Percentiles rank a stretch among this genome's conserved stretches.
phyloP scores from a whole-genome alignment of 2,329 filamentous ascomycete species.

The Pleoardoris graminearum region DNA sequence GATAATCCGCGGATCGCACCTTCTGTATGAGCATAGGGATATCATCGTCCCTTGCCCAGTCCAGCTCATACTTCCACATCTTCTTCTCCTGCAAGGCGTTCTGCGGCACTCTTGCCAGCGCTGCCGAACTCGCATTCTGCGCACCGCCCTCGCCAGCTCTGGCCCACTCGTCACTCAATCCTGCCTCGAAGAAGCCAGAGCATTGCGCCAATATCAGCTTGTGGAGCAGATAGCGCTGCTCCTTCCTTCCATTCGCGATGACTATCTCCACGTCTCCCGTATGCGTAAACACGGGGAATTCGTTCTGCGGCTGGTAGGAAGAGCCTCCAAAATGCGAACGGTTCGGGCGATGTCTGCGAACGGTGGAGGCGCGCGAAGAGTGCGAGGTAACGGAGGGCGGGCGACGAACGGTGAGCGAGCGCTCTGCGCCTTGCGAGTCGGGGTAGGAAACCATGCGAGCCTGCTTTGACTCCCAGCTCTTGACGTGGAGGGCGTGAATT shows the following conservation, averaged over 20 bases:
- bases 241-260: slow-evolving; percentile 68
- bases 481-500: neutral
- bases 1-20: slow-evolving; percentile 50
- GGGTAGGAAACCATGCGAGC: slow-evolving; percentile 65
- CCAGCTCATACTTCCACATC: slow-evolving; percentile 86
- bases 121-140: slow-evolving; percentile 31
- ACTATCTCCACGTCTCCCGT: slow-evolving; percentile 93
- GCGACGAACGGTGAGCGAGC: slow-evolving; percentile 62
- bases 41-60: slow-evolving; percentile 72
- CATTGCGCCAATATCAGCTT: slow-evolving; percentile 84
- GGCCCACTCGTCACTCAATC: slow-evolving; percentile 79
- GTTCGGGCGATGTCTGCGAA: slow-evolving; percentile 72
- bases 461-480: slow-evolving; percentile 13
- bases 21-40: slow-evolving; percentile 87
- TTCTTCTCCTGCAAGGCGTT: slow-evolving; percentile 53
- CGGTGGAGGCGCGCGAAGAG: slow-evolving; percentile 55
- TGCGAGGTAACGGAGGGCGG: slow-evolving; percentile 65
- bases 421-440: slow-evolving; percentile 55
- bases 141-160: slow-evolving; percentile 39
- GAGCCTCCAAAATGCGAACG: slow-evolving; percentile 76
- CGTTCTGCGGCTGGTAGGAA: slow-evolving; percentile 75
- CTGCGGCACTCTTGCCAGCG: slow-evolving; percentile 47
- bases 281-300: slow-evolving; percentile 88
- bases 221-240: slow-evolving; percentile 86
- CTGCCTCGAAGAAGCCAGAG: slow-evolving; percentile 91